Evolutionary conservation across 1,284 basidiomycete genomes (phyloP).

Genomic region (Austropuccinia psidii): DNA sequence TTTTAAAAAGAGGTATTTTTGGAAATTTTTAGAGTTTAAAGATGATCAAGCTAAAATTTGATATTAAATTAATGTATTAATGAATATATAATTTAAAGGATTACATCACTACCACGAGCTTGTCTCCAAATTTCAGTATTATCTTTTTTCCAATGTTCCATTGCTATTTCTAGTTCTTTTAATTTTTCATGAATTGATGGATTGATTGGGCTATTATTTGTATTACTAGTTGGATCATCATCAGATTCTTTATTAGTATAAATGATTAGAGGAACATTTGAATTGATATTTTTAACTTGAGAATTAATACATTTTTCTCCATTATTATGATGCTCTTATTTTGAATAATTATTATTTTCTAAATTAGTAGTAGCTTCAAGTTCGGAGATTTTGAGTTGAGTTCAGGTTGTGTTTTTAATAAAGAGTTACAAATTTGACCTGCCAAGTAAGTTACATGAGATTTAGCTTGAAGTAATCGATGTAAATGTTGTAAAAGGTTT

Average conservation of each 20-base stretch:
- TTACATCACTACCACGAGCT: slow-evolving; percentile 34
- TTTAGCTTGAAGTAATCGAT: slow-evolving; percentile 73
- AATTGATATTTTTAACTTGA: slow-evolving; percentile 52
- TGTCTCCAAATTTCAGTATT: slow-evolving; percentile 29
- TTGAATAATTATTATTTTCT: slow-evolving; percentile 21
- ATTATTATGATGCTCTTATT: slow-evolving; percentile 2
- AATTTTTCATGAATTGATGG: slow-evolving; percentile 53
- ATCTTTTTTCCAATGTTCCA: slow-evolving; percentile 31
- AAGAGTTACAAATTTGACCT: slow-evolving; percentile 77
- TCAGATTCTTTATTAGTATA: slow-evolving; percentile 53
- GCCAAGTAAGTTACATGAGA: slow-evolving; percentile 81
- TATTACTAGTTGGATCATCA: slow-evolving; percentile 54
- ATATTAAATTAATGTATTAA: too few relatives aligned
- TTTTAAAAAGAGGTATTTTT: background rate
- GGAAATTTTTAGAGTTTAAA: background rate
- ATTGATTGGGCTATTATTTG: slow-evolving; percentile 47
- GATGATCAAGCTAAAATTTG: too few relatives aligned
- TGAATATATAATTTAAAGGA: too few relatives aligned
- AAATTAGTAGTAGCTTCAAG: slow-evolving; percentile 53
- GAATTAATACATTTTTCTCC: background rate
- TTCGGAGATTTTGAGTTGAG: slow-evolving; percentile 71
- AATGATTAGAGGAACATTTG: slow-evolving; percentile 49
- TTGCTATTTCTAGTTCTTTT: slow-evolving; percentile 27
- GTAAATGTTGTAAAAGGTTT: slow-evolving; percentile 54
- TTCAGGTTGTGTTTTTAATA: slow-evolving; percentile 82